Evolutionary conservation across 2,329 filamentous ascomycete genomes (phyloP), one percentile per base, ranked within the genome.

Genomic region (Sphaerulina musiva): DNA sequence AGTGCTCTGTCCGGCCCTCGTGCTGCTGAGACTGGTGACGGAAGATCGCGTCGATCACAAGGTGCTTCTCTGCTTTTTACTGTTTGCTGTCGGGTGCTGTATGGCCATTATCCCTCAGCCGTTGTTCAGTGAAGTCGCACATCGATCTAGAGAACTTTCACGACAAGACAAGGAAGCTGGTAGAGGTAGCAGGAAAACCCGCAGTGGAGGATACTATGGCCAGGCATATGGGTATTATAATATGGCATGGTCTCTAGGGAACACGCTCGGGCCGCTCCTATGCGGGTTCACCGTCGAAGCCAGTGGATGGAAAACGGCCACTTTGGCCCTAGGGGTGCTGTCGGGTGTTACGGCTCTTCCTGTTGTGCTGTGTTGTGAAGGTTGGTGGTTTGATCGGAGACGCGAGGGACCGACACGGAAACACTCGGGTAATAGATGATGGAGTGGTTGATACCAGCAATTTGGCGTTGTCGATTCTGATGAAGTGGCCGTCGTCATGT

Each of bases 171-270:
- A 51, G 7, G 51, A 59, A 17, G 42, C 49, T 4, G 58, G 56
- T 2, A 26, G 14, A 17, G n/a, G 57, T 39, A n/a, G 31, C 10
- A 31, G 41, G 6, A 36, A n/a, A 7, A 46, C 17, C 17, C 47
- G 49, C 32, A 47, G 32, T 36, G 39, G 41, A 14, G 56, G 61
- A 10, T 59, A 57, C 9, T 64, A 64, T 36, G 81, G 80, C 6
- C 78, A 83, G 61, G 79, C 79, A 0, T 84, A 83, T 63, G 80
- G 59, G 10, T 51, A 63, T 17, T 66, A 66, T 43, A 66, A 66
- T 43, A 58, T 65, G 48, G 64, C 60, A 1, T 67, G 62, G 62
- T 56, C 58, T 5, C 50, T 53, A 11, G 64, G 64, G 1, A 56
- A 59, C 43, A 57, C 60, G 26, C 45, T 64, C 8, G 64, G 64